Base-by-base conservation (phyloP, 306 rosid species). In the Parietaria judaica region DNA sequence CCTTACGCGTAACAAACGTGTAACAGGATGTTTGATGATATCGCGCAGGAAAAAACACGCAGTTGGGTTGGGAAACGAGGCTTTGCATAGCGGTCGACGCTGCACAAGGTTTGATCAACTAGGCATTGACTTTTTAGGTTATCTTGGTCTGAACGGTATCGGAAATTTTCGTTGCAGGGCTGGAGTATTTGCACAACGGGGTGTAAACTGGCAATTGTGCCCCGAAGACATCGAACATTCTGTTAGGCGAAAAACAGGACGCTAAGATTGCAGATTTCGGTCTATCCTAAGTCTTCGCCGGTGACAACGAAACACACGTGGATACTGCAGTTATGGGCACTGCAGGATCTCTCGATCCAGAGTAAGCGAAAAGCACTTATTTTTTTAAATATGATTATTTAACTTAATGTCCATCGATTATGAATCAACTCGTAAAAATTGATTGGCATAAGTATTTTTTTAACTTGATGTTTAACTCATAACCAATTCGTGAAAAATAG, bases 181-280 rank as follows among this genome's bases (percentile, higher is more conserved):
- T 83, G 56, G 95, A 86, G 69, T 83, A 83, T 68, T 72, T 86
- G 58, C 90, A 81, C 67, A 80, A 86, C 58, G 95, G 95, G 95
- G 68, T 83, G 87, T 82, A 81, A 77, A 65, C 95, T 90, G 60
- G 72, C 90, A 5, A 83, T 83, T 63, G 70, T 86, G 50, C 95
- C 83, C 39, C 76, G 90, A 86, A 86, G 69, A 72, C 90, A 16
- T 66, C 87, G 15, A 86, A 86, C 67, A 86, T 86, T 72, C 85
- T 86, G 36, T 61, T 83, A 54, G 82, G 80, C 61, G 79, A 81
- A 69, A 74, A 79, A 8, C 69, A 81, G 14, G 87, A 86, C 51
- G 87, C 90, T 51, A 86, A 83, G 74, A 81, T 86, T 60, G 90
- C 95, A 36, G 95, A 86, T 61, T 86, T 81, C 45, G 95, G 95